phyloP scores from a whole-genome alignment of 805 yeast genomes.

The Kazachstania martiniae region DNA sequence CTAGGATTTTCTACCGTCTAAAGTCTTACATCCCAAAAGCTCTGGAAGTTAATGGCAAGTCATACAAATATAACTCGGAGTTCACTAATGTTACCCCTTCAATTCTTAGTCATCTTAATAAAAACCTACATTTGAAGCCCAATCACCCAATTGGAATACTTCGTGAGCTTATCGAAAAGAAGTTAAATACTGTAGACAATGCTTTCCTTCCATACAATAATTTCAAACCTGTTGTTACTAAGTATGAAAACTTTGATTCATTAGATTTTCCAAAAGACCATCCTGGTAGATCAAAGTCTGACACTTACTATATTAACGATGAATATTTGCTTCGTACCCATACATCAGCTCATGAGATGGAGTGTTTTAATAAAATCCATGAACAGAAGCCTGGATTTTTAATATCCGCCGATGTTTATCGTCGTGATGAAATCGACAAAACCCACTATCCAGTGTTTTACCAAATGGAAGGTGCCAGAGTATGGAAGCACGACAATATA shows the following conservation, averaged over 20 bases:
- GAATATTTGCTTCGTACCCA: slow-evolving; percentile 74
- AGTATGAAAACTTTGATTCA: slow-evolving; percentile 78
- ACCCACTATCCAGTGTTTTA: slow-evolving; percentile 97
- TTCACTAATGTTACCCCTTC: slow-evolving; percentile 81
- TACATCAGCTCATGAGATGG: slow-evolving; percentile 92
- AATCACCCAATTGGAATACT: slow-evolving; percentile 88
- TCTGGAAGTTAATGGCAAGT: slow-evolving; percentile 34
- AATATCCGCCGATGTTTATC: slow-evolving; percentile 90
- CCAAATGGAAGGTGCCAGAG: slow-evolving; percentile 92
- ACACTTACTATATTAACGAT: slow-evolving; percentile 81
- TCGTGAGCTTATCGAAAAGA: slow-evolving; percentile 57
- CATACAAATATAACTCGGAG: slow-evolving; percentile 47
- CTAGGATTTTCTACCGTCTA: no score
- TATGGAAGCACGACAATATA: slow-evolving; percentile 53
- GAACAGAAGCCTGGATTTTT: slow-evolving; percentile 51
- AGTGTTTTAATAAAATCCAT: slow-evolving; percentile 53
- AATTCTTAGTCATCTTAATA: slow-evolving; percentile 54
- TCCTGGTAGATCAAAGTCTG: slow-evolving; percentile 86
- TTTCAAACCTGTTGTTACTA: slow-evolving; percentile 75
- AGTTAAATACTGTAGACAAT: slow-evolving; percentile 56
- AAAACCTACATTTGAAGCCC: slow-evolving; percentile 62
- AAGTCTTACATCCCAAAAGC: slow-evolving; percentile 2
- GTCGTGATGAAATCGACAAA: slow-evolving; percentile 89
- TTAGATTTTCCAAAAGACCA: slow-evolving; percentile 87
- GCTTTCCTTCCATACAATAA: slow-evolving; percentile 55